Evolutionary conservation across 176 grass and related monocot species (phyloP).

Genomic region (Carex kokanica): DNA sequence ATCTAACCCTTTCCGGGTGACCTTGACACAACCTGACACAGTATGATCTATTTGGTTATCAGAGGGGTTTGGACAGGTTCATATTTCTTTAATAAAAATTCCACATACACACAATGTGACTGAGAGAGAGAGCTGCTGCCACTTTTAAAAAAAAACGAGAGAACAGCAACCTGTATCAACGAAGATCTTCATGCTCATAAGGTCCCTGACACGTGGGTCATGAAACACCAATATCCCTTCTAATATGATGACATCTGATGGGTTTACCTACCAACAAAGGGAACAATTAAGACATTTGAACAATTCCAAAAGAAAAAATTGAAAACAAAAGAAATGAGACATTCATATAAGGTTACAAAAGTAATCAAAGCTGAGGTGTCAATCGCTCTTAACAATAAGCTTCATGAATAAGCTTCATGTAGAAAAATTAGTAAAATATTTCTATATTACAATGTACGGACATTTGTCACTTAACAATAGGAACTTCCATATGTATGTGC

Average conservation of each 20-base stretch:
- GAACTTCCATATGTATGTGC: background rate
- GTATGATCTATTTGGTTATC: background rate
- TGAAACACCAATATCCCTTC: conserved; percentile 97
- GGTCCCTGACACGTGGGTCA: conserved; percentile 77
- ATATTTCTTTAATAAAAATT: background rate
- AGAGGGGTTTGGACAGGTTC: background rate
- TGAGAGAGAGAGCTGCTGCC: background rate
- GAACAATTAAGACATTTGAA: conserved; percentile 24
- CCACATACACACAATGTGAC: background rate
- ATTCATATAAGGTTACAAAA: background rate
- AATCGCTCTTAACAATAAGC: background rate
- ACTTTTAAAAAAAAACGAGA: background rate
- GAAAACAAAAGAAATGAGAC: conserved; percentile 26
- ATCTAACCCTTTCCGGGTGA: background rate
- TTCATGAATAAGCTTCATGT: background rate
- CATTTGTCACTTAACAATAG: background rate
- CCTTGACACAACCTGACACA: background rate
- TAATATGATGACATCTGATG: conserved; percentile 96
- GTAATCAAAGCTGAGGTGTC: background rate
- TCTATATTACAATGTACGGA: background rate
- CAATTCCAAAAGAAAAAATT: background rate
- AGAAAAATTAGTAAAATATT: background rate
- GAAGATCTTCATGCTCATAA: conserved; percentile 99
- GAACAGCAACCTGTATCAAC: conserved; percentile 72
- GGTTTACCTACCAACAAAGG: conserved; percentile 62